Conservation (phyloP, 208 protist species). For the Leishmania braziliensis region DNA sequence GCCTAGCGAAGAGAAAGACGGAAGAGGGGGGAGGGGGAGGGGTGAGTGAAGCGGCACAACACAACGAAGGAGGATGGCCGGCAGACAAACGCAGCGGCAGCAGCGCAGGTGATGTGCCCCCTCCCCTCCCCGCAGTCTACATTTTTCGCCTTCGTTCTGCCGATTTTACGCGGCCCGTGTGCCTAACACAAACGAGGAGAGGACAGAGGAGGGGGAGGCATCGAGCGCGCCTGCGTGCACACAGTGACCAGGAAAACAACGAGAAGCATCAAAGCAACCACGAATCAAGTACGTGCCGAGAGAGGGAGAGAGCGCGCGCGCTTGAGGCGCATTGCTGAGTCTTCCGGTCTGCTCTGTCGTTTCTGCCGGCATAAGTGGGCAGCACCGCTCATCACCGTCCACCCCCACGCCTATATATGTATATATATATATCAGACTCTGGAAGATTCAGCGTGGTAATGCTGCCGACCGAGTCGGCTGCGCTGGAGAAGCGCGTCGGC, state of each 20-base stretch:
- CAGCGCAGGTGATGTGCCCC: too few species aligned
- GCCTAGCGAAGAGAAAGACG: too few species aligned
- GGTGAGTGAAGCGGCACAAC: too few species aligned
- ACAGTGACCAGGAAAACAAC: too few species aligned
- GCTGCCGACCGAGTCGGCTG: conserved; percentile 7
- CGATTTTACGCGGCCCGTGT: too few species aligned
- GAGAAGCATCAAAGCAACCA: neutral
- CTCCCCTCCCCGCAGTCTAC: neutral
- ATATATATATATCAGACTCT: neutral
- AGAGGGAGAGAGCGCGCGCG: neutral
- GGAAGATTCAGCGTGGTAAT: neutral
- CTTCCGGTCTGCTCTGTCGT: neutral
- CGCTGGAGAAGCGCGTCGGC: neutral
- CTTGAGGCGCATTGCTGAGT: neutral
- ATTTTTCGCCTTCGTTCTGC: neutral
- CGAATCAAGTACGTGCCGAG: neutral
- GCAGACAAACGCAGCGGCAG: too few species aligned
- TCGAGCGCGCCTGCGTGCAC: too few species aligned
- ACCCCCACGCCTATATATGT: neutral
- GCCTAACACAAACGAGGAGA: neutral
- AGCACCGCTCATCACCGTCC: neutral
- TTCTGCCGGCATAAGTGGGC: neutral
- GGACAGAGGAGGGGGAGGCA: neutral
- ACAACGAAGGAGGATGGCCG: too few species aligned
- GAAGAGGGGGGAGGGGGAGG: too few species aligned